A percentile compares a stretch with the other conserved stretches of the same genome.
Conservation (phyloP, 2,329 filamentous ascomycete genomes). For the Cytospora piceae region DNA sequence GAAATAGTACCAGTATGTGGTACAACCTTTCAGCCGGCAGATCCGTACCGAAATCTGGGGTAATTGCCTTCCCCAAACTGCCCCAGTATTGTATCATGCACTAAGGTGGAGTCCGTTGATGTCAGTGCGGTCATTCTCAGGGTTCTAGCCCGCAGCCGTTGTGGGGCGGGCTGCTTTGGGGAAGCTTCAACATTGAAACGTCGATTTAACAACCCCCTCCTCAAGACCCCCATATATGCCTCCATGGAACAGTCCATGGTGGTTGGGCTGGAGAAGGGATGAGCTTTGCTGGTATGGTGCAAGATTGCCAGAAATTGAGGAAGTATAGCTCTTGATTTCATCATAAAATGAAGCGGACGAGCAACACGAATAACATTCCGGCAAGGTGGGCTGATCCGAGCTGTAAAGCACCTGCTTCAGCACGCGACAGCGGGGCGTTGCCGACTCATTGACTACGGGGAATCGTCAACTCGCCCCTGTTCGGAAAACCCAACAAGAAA, state of each 20-base stretch:
- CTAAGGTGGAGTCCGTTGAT: conserved; percentile 4
- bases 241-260: too few relatives aligned
- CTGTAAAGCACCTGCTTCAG: background rate
- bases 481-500: background rate
- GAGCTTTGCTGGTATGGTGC: too few relatives aligned
- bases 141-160: conserved; percentile 11
- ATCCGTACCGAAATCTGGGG: conserved; percentile 4
- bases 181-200: background rate
- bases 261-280: too few relatives aligned
- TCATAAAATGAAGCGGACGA: background rate
- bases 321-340: background rate
- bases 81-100: background rate
- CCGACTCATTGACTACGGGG: background rate
- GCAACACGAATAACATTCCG: background rate
- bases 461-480: background rate
- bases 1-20: background rate
- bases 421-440: conserved; percentile 1
- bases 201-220: background rate
- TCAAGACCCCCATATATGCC: background rate
- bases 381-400: background rate
- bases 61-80: background rate
- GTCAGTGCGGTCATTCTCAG: conserved; percentile 8
- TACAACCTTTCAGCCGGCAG: background rate
- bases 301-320: too few relatives aligned
- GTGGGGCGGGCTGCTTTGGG: conserved; percentile 11